Evolutionary conservation across 768 basidiomycete genomes (phyloP).

Genomic region (Amanita inopinata): DNA sequence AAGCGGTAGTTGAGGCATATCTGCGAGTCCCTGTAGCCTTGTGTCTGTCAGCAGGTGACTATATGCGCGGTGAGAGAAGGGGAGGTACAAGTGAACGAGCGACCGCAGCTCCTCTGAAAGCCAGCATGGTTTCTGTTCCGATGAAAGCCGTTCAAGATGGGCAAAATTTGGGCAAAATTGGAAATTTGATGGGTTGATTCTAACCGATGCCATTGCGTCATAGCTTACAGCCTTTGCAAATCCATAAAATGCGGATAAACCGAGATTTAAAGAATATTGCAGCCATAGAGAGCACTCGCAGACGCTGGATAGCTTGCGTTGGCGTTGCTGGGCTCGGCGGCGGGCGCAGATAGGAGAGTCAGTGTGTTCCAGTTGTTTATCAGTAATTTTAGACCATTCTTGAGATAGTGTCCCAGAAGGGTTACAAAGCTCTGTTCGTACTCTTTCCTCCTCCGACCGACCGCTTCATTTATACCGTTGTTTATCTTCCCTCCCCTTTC

Average conservation of each 20-base stretch:
- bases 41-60: neutral
- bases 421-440: neutral
- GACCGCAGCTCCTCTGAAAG: conserved; percentile 27
- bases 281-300: no score
- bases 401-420: neutral
- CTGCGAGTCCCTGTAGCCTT: neutral
- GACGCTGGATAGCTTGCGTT: no score
- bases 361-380: neutral
- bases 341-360: no score
- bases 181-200: no score
- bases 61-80: neutral
- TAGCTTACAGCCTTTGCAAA: no score
- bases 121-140: conserved; percentile 28
- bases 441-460: neutral
- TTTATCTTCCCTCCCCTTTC: neutral
- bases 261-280: no score
- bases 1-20: conserved; percentile 34
- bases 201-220: no score
- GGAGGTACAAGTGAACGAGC: conserved; percentile 34
- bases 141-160: neutral
- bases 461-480: conserved; percentile 1
- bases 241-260: no score
- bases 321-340: no score
- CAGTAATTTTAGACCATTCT: neutral
- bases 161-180: no score